Evolutionary conservation across 2,329 filamentous ascomycete genomes (phyloP).

Genomic region (Tricladium varicosporioides): DNA sequence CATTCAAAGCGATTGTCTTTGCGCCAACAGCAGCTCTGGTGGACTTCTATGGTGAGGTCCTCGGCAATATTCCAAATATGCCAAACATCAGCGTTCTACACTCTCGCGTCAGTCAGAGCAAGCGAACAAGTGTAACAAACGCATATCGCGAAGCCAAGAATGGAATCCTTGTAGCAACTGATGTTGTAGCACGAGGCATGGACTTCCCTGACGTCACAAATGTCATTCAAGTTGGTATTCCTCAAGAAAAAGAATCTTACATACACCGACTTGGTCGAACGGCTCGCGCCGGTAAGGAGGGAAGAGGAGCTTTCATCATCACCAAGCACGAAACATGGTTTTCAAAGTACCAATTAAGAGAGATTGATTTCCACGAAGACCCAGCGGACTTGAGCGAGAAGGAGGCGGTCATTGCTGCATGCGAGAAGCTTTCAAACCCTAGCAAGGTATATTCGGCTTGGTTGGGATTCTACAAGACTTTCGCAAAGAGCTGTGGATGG

Average conservation of each 20-base stretch:
- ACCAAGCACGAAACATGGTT: conserved; percentile 54
- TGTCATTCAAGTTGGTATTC: conserved; percentile 70
- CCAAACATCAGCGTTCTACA: conserved; percentile 57
- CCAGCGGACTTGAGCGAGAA: conserved; percentile 44
- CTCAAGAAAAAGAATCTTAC: conserved; percentile 66
- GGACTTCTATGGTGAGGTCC: conserved; percentile 58
- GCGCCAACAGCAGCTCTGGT: conserved; percentile 77
- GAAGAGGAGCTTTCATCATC: conserved; percentile 68
- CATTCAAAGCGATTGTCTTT: conserved; percentile 96
- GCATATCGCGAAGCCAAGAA: conserved; percentile 63
- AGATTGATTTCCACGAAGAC: conserved; percentile 51
- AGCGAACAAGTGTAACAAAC: conserved; percentile 69
- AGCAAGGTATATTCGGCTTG: conserved; percentile 54
- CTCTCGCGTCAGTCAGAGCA: conserved; percentile 67
- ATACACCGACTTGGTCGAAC: conserved; percentile 78
- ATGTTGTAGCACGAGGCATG: conserved; percentile 80
- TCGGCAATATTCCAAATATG: conserved; percentile 38
- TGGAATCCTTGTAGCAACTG: conserved; percentile 72
- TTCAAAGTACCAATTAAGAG: conserved; percentile 47
- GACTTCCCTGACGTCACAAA: conserved; percentile 81
- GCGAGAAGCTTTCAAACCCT: conserved; percentile 44
- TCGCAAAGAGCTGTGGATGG: conserved; percentile 41
- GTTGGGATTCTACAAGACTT: conserved; percentile 54
- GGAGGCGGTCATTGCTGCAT: conserved; percentile 38
- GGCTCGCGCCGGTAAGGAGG: conserved; percentile 70